These are phyloP conservation scores for Ceratocystis huliohia DNA, from an alignment of 2,329 filamentous ascomycete species.

Conservation along the genomic window DNA sequence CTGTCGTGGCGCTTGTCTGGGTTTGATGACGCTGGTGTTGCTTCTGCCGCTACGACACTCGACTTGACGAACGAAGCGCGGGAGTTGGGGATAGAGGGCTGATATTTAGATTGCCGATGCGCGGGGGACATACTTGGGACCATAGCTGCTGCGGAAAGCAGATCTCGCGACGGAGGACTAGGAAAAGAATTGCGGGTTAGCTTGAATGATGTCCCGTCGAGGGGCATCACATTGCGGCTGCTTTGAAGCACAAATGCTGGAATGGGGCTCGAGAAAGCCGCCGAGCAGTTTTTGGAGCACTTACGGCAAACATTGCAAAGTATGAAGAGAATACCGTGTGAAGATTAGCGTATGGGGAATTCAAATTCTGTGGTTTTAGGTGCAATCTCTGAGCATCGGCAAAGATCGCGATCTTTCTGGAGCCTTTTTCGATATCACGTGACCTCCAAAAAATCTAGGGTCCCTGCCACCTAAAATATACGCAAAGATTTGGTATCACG, in stretches of 20 bases:
- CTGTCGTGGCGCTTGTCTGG: no score
- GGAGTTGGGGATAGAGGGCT: not conserved
- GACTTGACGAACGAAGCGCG: no score
- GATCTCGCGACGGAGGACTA: conserved; percentile 19
- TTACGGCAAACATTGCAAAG: conserved; percentile 20
- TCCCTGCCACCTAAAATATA: not conserved
- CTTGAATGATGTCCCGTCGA: not conserved
- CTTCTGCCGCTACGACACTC: no score
- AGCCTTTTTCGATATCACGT: conserved; percentile 18
- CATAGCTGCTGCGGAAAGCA: conserved; percentile 49
- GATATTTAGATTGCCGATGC: no score
- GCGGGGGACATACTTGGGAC: conserved; percentile 44
- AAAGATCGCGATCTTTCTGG: conserved; percentile 19
- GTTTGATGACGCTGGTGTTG: no score
- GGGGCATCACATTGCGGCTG: not conserved
- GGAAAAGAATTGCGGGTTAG: conserved; percentile 6
- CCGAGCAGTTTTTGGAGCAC: not conserved
- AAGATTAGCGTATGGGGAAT: conserved; percentile 7
- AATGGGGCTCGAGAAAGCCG: not conserved
- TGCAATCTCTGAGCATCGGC: conserved; percentile 15
- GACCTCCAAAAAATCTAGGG: not conserved
- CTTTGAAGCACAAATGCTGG: not conserved
- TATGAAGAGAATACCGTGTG: conserved; percentile 3
- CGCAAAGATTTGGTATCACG: not conserved
- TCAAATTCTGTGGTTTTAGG: conserved; percentile 2